Base-by-base conservation (phyloP, 495 filamentous ascomycete species). In the Parathielavia appendiculata region DNA sequence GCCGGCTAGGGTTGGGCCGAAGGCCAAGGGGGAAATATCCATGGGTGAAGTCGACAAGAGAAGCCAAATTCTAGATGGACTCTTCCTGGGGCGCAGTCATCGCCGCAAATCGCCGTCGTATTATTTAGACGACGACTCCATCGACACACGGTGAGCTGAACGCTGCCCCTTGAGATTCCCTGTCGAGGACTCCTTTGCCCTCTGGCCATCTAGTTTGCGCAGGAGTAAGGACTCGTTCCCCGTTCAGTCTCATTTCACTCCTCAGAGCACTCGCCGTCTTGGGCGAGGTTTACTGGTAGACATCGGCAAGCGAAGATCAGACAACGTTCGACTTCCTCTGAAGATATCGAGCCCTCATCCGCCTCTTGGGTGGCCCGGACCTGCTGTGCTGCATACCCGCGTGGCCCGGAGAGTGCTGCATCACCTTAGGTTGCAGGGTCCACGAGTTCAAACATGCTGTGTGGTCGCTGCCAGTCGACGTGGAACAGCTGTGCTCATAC, bases 1-100 rank as follows among this genome's bases (percentile, higher is more conserved):
- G 43, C 43, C 43, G 38, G 53, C 43, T 23, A 36, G 43, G 53
- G 36, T 52, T 52, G 26, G 9, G 16, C 16, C 50, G 30, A 20
- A 34, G 32, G 49, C 5, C 35, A 40, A 34, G 32, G 26, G 41
- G 41, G 53, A 22, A n/a, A 30, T 6, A 30, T 30, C 3, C 26
- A 30, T 30, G 23, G 45, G 14, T 30, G 10, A 1, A 16, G 12
- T 16, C 32, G 16, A 32, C 26, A 10, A 30, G 40, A 44, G 43
- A 38, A 11, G 53, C 16, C 19, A 47, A 47, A 19, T 19, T 56
- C 43, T 32, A 23, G n/a, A 7, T 36, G 2, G 43, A 32, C 17
- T 22, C 13, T 35, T 47, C 45, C 3, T 7, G 23, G 12, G 16
- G 16, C 0, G n/a, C 45, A 16, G 13, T 32, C 13, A 26, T 47